These are phyloP conservation scores for Suillus lakei DNA, from an alignment of 768 basidiomycete genomes.

Conservation along the genomic window DNA sequence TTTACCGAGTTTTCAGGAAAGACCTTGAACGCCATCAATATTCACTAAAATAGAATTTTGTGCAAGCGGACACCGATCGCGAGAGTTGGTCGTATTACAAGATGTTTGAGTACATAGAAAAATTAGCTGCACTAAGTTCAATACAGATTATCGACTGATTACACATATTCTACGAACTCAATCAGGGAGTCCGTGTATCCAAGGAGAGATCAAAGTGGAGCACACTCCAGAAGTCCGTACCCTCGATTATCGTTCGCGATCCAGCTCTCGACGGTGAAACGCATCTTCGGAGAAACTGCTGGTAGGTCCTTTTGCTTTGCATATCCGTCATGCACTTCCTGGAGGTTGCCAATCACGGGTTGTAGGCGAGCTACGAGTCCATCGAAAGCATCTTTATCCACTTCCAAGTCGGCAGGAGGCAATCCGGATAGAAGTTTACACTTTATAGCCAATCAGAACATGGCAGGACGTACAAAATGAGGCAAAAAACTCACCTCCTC, in stretches of 20 bases:
- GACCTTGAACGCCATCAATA: no score
- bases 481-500: conserved; percentile 40
- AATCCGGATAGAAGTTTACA: conserved; percentile 1
- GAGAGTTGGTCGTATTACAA: background rate
- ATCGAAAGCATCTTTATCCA: conserved; percentile 42
- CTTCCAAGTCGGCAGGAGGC: conserved; percentile 44
- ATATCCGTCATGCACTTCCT: conserved; percentile 42
- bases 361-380: conserved; percentile 46
- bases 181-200: background rate
- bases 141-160: background rate
- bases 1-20: no score
- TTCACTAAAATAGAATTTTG: no score
- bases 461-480: background rate
- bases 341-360: conserved; percentile 53
- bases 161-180: background rate
- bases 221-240: conserved; percentile 30
- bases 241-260: conserved; percentile 20
- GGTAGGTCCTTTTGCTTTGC: conserved; percentile 21
- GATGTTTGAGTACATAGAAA: background rate
- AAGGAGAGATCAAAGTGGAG: conserved; percentile 8
- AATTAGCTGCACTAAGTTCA: background rate
- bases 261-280: conserved; percentile 38
- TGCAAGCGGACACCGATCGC: no score
- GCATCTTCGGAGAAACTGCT: conserved; percentile 30
- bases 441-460: background rate